These are phyloP conservation scores for Tetrapisispora pingtungensis DNA, from an alignment of 805 yeast genomes.

Conservation along the genomic window DNA sequence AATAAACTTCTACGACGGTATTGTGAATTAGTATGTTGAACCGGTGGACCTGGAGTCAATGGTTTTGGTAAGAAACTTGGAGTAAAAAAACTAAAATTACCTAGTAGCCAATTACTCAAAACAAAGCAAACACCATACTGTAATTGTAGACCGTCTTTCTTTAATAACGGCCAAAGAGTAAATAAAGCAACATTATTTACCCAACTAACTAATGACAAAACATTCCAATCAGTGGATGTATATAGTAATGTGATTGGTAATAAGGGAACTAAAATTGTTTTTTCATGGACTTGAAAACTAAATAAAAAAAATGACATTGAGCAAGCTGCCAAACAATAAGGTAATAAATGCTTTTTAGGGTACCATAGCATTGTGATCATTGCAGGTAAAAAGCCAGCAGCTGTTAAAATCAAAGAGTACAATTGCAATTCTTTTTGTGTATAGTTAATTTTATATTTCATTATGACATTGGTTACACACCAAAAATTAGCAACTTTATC, in stretches of 20 bases:
- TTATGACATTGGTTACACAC: constrained; percentile 79
- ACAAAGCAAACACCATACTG: constrained; percentile 59
- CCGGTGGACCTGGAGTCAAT: constrained; percentile 38
- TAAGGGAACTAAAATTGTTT: constrained; percentile 78
- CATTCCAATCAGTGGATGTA: constrained; percentile 43
- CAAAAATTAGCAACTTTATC: constrained; percentile 96
- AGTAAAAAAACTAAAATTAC: constrained; percentile 47
- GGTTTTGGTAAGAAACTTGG: constrained; percentile 34
- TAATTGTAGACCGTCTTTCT: constrained; percentile 59
- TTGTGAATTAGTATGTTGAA: constrained; percentile 24
- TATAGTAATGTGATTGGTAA: constrained; percentile 68
- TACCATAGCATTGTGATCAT: constrained; percentile 39
- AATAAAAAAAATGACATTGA: constrained; percentile 84
- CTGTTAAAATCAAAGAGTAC: constrained; percentile 45
- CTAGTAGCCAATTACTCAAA: constrained; percentile 72
- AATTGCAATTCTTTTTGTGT: constrained; percentile 48
- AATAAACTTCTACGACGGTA: constrained; percentile 35
- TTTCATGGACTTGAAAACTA: constrained; percentile 94
- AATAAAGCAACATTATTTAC: constrained; percentile 74
- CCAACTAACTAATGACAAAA: constrained; percentile 76
- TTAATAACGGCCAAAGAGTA: constrained; percentile 79
- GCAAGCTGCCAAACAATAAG: constrained; percentile 72
- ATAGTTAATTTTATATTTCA: constrained; percentile 57
- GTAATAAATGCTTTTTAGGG: constrained; percentile 42
- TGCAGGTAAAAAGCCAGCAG: constrained; percentile 46